Evolutionary conservation across 75 land plant genomes (phyloP), one percentile per base, ranked within the genome.

Genomic region (Sequoiadendron giganteum): DNA sequence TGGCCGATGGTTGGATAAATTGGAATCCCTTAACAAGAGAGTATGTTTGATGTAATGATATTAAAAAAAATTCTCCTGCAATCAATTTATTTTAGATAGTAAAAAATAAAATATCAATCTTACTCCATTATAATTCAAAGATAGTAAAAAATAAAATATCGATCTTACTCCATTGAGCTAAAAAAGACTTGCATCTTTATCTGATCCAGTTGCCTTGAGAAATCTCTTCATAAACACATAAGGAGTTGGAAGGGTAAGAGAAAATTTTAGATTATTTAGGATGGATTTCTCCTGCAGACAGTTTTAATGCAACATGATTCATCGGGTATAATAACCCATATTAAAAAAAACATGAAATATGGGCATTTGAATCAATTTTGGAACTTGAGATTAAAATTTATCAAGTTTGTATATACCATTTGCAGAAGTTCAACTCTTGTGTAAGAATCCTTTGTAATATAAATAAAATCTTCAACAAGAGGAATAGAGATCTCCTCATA

Each of bases 401-500:
- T 45, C 65, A 8, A 85, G 6, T 19, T 8, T 34, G n/a, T 21
- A 11, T 47, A 40, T 89, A 89, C 91, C 93, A 92, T 92, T 36
- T 75, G 9, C 43, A 92, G 43, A 1, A 92, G 43, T 68, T 92
- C 87, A 45, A 77, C 87, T 2, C 86, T 86, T 19, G 93, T 89
- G 89, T 90, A 92, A 3, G 92, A 85, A 54, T 87, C 72, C 82
- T 92, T 90, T 14, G 91, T 85, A 49, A 92, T 92, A 78, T 70
- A 85, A n/a, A 90, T 90, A 34, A 92, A 87, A 11, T 83, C 89
- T 30, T 84, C 39, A 77, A 86, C 86, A 79, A 87, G 89, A 48
- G 93, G 93, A 78, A 92, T 88, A 86, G 87, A 90, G 15, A 90
- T 85, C 85, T 92, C 93, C 68, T 92, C 93, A 58, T 92, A 92